phyloP scores from a whole-genome alignment of 306 rosid species.

The Cyclanthera cordifolia region DNA sequence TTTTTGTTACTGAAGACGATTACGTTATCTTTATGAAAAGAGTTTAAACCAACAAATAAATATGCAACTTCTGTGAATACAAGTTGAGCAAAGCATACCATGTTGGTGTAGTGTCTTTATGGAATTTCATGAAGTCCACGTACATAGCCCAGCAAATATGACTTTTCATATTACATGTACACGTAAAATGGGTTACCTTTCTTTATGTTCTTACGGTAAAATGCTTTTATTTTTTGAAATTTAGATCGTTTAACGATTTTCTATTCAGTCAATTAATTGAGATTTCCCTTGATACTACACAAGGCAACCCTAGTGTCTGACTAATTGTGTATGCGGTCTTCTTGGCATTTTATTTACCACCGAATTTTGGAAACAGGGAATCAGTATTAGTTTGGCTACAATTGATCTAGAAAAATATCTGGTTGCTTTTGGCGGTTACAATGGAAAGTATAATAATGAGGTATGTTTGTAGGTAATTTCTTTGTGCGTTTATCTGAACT shows the following conservation, averaged over 20 bases:
- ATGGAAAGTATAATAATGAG: constrained; percentile 92
- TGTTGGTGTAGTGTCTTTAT: background rate
- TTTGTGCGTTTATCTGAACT: no score
- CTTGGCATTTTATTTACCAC: background rate
- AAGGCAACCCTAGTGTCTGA: background rate
- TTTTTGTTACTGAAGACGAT: background rate
- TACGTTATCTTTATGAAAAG: background rate
- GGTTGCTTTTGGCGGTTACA: constrained; percentile 93
- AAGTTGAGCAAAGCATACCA: background rate
- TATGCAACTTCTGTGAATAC: background rate
- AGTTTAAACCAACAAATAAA: background rate
- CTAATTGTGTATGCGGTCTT: background rate
- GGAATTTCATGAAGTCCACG: background rate
- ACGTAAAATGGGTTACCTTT: background rate
- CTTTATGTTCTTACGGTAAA: background rate
- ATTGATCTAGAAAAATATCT: constrained; percentile 65
- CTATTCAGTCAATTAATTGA: background rate
- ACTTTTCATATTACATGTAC: background rate
- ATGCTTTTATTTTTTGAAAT: background rate
- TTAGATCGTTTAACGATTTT: background rate
- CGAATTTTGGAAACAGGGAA: constrained; percentile 52
- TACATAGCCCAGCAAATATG: background rate
- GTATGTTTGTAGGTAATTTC: no score
- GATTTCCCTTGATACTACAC: background rate
- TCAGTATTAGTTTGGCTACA: constrained; percentile 52